Base-by-base conservation (phyloP, 306 rosid species). In the Medicago ruthenica region DNA sequence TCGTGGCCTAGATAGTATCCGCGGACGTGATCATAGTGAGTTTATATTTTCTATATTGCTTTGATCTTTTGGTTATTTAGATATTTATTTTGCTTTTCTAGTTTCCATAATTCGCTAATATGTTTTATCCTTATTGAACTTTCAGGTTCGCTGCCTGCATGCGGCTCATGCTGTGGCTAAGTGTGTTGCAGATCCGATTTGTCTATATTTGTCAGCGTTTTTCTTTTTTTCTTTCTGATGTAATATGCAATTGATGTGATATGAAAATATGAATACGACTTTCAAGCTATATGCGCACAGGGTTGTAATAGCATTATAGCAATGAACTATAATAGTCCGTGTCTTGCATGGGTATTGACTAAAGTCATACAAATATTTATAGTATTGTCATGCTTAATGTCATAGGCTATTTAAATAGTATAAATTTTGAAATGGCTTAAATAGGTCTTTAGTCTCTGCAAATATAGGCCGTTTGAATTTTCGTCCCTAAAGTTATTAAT, bases 121-220 rank as follows among this genome's bases (percentile, higher is more conserved):
- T 40, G 5, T 61, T 14, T 47, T 41, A 41, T 40, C 16, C 20
- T 21, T 44, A 70, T 76, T 78, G 53, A 67, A 81, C 55, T 79
- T 82, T 0, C 97, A 95, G 97, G 81, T 86, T 80, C 99, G 8
- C 77, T 88, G 27, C 99, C 99, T 63, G 99, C 97, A 18, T 95
- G 99, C 8, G 99, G 97, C 37, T 95, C 99, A 58, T 95, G 99
- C 96, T 95, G 99, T 55, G 97, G 99, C 42, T 95, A 73, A 90
- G 72, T 86, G 62, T 34, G 48, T 15, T 39, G 3, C 59, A 55
- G 10, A 42, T 62, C 6, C 18, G 64, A 44, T 37, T 22, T 68
- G 68, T 64, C 45, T 51, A 17, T 77, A 37, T 47, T 65, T 67
- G 65, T 76, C 22, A 16, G 10, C 2, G 12, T 41, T 40, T 37